phyloP scores from a whole-genome alignment of 495 filamentous ascomycete species.

The Glonium stellatum region DNA sequence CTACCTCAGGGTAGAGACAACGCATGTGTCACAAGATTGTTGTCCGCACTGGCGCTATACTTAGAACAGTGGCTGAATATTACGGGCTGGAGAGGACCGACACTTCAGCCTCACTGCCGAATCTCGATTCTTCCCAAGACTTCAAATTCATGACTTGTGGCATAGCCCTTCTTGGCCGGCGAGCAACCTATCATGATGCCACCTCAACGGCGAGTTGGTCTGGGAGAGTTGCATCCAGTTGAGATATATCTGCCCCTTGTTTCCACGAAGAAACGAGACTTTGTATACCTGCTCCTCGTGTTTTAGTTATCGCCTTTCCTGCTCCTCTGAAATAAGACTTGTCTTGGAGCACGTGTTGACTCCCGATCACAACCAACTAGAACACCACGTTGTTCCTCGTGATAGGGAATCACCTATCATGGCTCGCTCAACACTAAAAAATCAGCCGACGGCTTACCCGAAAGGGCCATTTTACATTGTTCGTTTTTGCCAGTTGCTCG shows the following conservation, averaged over 20 bases:
- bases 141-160: not conserved
- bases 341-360: too few species aligned
- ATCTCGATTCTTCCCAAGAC: not conserved
- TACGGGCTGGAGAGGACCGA: not conserved
- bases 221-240: not conserved
- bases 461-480: not conserved
- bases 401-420: not conserved
- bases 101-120: not conserved
- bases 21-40: too few species aligned
- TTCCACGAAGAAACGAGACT: not conserved
- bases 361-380: too few species aligned
- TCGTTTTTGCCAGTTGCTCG: slow-evolving; percentile 5
- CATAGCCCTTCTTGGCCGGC: not conserved
- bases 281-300: too few species aligned
- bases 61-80: slow-evolving; percentile 3
- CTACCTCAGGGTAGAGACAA: not conserved
- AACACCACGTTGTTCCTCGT: not conserved
- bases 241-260: not conserved
- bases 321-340: too few species aligned
- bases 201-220: not conserved
- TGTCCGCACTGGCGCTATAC: not conserved
- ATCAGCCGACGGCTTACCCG: slow-evolving; percentile 5
- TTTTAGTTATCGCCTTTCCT: too few species aligned
- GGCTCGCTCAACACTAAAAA: not conserved
- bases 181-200: not conserved